Percentiles rank a stretch among this genome's conserved stretches.
Evolutionary conservation across 495 filamentous ascomycete genomes (phyloP).

Genomic region (Bryoglossum gracile): DNA sequence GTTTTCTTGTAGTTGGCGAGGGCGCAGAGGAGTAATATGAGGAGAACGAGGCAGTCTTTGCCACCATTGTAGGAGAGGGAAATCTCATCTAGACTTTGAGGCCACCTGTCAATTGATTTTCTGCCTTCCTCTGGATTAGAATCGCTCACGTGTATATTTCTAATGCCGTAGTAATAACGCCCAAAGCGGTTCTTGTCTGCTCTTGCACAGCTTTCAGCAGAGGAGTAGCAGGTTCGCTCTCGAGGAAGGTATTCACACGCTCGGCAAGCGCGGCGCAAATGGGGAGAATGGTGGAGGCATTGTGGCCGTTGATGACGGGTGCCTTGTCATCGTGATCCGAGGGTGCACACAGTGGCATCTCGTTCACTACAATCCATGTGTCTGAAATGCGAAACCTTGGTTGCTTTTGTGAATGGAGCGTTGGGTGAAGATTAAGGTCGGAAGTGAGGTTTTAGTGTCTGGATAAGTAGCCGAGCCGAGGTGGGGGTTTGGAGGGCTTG

Average conservation of each 20-base stretch:
- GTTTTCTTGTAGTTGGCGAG: conserved; percentile 10
- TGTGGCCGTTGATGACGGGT: conserved; percentile 11
- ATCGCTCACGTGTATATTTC: conserved; percentile 63
- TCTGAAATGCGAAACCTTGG: conserved; percentile 2
- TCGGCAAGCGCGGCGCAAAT: conserved; percentile 55
- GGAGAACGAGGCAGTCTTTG: conserved; percentile 65
- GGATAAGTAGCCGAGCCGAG: conserved; percentile 6
- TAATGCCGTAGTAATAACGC: conserved; percentile 65
- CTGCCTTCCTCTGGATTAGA: too few species aligned
- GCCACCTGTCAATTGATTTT: too few species aligned
- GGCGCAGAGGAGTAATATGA: conserved; percentile 21
- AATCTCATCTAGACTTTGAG: conserved; percentile 61
- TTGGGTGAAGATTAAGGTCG: too few species aligned
- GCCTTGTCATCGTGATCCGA: conserved; percentile 13
- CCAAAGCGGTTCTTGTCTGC: conserved; percentile 63
- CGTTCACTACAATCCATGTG: conserved; percentile 18
- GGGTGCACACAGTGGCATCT: conserved; percentile 20
- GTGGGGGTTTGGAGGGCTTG: conserved; percentile 7
- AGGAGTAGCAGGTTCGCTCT: conserved; percentile 45
- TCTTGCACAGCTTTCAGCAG: conserved; percentile 59
- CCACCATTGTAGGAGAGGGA: conserved; percentile 96
- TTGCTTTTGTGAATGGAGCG: conserved; percentile 2
- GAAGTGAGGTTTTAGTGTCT: background rate
- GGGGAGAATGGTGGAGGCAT: conserved; percentile 6
- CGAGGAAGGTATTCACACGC: conserved; percentile 63